Percentiles rank a stretch among this genome's conserved stretches.
Evolutionary conservation across 352 stramenopile species (phyloP).

Genomic region (Phytophthora macrochlamydospora): DNA sequence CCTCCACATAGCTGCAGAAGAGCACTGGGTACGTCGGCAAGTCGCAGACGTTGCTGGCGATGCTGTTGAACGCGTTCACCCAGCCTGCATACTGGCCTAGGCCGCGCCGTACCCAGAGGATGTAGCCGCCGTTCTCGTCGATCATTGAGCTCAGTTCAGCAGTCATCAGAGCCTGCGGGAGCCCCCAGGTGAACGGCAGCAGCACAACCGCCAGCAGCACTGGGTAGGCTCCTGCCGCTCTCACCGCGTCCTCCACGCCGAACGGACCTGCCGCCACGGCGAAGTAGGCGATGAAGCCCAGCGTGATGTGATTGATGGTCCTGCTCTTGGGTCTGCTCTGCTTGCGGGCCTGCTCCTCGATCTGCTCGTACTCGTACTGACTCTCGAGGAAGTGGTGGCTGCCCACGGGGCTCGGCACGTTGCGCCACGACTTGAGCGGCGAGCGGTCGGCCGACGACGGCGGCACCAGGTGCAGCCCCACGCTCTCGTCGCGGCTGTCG

Average conservation of each 20-base stretch:
- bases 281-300: constrained; percentile 88
- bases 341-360: constrained; percentile 32
- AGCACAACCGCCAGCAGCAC: constrained; percentile 76
- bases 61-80: constrained; percentile 87
- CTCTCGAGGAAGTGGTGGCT: constrained; percentile 57
- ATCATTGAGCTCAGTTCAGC: constrained; percentile 87
- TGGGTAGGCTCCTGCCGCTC: constrained; percentile 69
- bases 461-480: constrained; percentile 61
- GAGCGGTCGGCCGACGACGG: constrained; percentile 78
- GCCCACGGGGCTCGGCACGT: constrained; percentile 56
- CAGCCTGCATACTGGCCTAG: constrained; percentile 83
- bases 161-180: constrained; percentile 87
- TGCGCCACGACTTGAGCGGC: constrained; percentile 77
- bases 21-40: constrained; percentile 85
- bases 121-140: constrained; percentile 86
- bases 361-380: constrained; percentile 47
- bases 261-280: constrained; percentile 80
- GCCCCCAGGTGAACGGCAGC: constrained; percentile 81
- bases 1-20: constrained; percentile 86
- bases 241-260: constrained; percentile 79
- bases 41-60: constrained; percentile 86
- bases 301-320: constrained; percentile 82
- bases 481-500: constrained; percentile 60
- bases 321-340: constrained; percentile 45
- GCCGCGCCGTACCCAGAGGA: constrained; percentile 82